phyloP scores from a whole-genome alignment of 2,329 filamentous ascomycete species.

The Aspergillus sp. region DNA sequence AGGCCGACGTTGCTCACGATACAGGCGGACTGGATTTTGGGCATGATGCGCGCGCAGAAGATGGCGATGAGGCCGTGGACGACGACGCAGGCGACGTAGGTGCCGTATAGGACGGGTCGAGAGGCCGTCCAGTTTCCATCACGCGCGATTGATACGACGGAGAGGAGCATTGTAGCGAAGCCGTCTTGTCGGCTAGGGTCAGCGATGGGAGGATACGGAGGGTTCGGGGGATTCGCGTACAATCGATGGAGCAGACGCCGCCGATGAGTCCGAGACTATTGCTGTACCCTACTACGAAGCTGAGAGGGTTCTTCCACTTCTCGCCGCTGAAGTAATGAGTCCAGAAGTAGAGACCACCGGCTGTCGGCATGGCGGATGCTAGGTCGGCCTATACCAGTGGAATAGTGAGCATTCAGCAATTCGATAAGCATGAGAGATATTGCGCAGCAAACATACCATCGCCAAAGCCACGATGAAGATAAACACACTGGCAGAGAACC shows the following conservation, averaged over 20 bases:
- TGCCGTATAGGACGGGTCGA: constrained; percentile 57
- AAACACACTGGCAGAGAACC: constrained; percentile 58
- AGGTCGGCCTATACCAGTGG: constrained; percentile 46
- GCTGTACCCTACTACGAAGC: constrained; percentile 62
- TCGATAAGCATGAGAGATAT: background rate
- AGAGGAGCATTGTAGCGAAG: constrained; percentile 42
- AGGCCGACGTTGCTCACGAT: constrained; percentile 57
- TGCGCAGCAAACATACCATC: constrained; percentile 50
- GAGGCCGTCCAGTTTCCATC: constrained; percentile 59
- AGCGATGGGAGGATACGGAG: background rate
- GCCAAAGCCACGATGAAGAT: constrained; percentile 62
- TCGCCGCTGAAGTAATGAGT: constrained; percentile 60
- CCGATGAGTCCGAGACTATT: constrained; percentile 62
- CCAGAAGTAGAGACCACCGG: constrained; percentile 61
- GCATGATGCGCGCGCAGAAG: constrained; percentile 58
- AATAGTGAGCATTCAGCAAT: background rate
- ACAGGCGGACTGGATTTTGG: constrained; percentile 58
- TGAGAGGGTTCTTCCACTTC: constrained; percentile 57
- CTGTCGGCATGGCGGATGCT: constrained; percentile 59
- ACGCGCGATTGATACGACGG: constrained; percentile 58
- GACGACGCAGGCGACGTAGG: constrained; percentile 57
- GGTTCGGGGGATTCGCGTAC: constrained; percentile 25
- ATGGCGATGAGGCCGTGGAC: constrained; percentile 58
- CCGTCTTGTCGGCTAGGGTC: constrained; percentile 15
- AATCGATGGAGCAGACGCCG: constrained; percentile 63